Base-by-base conservation (phyloP, 345 rosid genomes). In the Salix exigua region DNA sequence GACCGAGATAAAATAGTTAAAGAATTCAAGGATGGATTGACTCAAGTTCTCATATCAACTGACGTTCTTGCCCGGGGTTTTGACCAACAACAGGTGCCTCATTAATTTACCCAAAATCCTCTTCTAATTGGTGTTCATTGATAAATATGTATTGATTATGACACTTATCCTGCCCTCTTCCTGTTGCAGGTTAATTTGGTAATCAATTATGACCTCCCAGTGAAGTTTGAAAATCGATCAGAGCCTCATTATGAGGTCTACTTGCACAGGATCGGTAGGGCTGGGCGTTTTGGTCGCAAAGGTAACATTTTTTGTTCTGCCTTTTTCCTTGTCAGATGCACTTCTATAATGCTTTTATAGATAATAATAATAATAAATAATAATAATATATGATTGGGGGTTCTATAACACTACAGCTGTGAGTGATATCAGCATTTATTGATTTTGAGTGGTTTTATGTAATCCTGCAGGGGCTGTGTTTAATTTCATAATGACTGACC, bases 261-360 rank as follows among this genome's bases (percentile, higher is more conserved):
- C 84, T 87, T 96, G 84, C 99, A 93, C 81, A 91, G 99, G 80
- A 92, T 96, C 73, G 99, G 99, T 65, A 87, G 99, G 75, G 98
- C 98, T 48, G 99, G 99, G 60, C 92, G 98, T 17, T 96, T 96
- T 85, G 98, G 99, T 60, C 90, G 97, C 77, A 93, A 90, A 83
- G 97, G 97, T 89, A 71, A 64, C 74, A 3, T 50, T 65, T 50
- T 65, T 21, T 2, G 18, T 55, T 40, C 26, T 68, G 16, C 11
- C n/a, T n/a, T 35, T 12, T 44, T 37, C 8, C 19, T 21, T 26
- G 14, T 63, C 13, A 25, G 67, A 63, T 63, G 31, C 17, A n/a
- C 31, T 63, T 63, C 28, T 72, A 2, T 28, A 7, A 28, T 62
- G 72, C 9, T 35, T 42, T 1, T 72, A 37, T 44, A 25, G 44